A percentile compares a stretch with the other conserved stretches of the same genome.
These are phyloP conservation scores for Penicillium salamii DNA, from an alignment of 495 filamentous ascomycete species.

Conservation along the genomic window DNA sequence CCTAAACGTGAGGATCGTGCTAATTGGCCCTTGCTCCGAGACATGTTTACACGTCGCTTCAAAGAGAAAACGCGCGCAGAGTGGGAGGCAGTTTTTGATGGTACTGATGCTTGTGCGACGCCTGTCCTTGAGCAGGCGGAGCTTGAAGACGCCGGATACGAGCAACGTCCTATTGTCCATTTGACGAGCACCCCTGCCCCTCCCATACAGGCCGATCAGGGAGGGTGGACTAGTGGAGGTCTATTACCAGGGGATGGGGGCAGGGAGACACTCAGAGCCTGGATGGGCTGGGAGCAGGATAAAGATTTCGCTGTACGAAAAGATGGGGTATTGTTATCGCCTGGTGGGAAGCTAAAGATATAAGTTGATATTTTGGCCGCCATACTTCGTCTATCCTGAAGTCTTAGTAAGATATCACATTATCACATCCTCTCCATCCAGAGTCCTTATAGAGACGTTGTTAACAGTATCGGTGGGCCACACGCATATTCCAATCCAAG, in stretches of 20 bases:
- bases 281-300: constrained; percentile 76
- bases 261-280: constrained; percentile 63
- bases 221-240: constrained; percentile 59
- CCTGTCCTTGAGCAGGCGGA: constrained; percentile 76
- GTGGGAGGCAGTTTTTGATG: constrained; percentile 85
- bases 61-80: constrained; percentile 69
- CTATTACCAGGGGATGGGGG: constrained; percentile 69
- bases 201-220: constrained; percentile 54
- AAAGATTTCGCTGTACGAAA: constrained; percentile 61
- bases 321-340: constrained; percentile 43
- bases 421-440: no score
- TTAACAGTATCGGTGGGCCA: no score
- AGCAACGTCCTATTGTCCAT: constrained; percentile 73
- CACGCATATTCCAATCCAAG: constrained; percentile 1
- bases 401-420: no score
- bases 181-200: constrained; percentile 62
- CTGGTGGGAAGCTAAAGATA: background rate
- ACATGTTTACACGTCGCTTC: constrained; percentile 62
- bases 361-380: background rate
- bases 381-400: no score
- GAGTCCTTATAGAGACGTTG: no score
- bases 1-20: constrained; percentile 52
- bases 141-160: constrained; percentile 62
- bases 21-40: constrained; percentile 63
- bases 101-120: constrained; percentile 87